Evolutionary conservation across 2,329 filamentous ascomycete species (phyloP).

Genomic region (Penicillium thymicola): DNA sequence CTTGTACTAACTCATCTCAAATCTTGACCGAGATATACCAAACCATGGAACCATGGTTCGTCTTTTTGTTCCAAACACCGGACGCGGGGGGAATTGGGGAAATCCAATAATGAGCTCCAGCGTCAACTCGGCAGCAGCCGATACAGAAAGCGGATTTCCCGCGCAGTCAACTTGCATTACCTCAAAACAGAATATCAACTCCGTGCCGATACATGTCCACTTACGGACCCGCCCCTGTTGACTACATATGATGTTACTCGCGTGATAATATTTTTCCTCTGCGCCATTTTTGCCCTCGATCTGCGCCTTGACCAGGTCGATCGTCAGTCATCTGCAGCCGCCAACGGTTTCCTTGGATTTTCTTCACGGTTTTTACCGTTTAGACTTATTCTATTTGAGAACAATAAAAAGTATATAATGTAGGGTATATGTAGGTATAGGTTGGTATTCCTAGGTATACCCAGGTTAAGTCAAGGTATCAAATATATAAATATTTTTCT

Average conservation of each 20-base stretch:
- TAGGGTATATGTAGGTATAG: not conserved
- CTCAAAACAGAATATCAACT: not conserved
- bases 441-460: not conserved
- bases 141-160: not conserved
- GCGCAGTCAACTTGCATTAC: conserved; percentile 7
- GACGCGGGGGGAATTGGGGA: not conserved
- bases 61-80: not conserved
- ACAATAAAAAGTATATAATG: not conserved
- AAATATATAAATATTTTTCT: not conserved
- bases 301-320: conserved; percentile 9
- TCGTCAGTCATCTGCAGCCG: conserved; percentile 19
- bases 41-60: conserved; percentile 13
- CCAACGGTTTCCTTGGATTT: conserved; percentile 16
- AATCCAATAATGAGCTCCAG: not conserved
- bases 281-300: conserved; percentile 10
- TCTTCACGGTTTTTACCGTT: conserved; percentile 11
- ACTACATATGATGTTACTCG: not conserved
- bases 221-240: not conserved
- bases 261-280: conserved; percentile 4
- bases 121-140: conserved; percentile 7
- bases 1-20: too few relatives aligned
- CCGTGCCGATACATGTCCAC: not conserved
- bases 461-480: not conserved
- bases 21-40: conserved; percentile 1
- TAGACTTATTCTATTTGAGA: not conserved